phyloP scores from a whole-genome alignment of 306 rosid species.

The Echinosophora koreensis region DNA sequence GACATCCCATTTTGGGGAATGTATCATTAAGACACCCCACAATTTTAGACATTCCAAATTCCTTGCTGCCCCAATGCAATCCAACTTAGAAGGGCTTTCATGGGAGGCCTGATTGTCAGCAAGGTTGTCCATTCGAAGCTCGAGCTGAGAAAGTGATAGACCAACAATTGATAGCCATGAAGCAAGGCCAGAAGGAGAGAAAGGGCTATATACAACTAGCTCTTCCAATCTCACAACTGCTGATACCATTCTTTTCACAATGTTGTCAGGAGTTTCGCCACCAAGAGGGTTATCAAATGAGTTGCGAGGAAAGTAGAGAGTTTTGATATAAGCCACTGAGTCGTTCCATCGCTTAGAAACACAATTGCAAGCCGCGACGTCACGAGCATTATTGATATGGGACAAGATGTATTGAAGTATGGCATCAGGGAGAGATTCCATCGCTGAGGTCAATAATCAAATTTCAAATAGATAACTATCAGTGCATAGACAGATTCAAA shows the following conservation, averaged over 20 bases:
- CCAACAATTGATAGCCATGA: conserved; percentile 78
- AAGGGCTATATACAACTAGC: conserved; percentile 85
- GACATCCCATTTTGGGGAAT: conserved; percentile 79
- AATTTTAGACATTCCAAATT: conserved; percentile 80
- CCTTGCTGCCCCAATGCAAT: conserved; percentile 66
- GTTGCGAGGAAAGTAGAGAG: conserved; percentile 85
- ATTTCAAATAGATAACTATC: neutral
- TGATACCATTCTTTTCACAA: conserved; percentile 78
- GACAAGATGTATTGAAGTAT: conserved; percentile 81
- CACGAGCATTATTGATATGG: conserved; percentile 68
- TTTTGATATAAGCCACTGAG: conserved; percentile 61
- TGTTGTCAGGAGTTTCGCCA: conserved; percentile 58
- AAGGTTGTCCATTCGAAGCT: conserved; percentile 90
- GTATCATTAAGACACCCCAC: conserved; percentile 88
- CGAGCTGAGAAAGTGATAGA: conserved; percentile 69
- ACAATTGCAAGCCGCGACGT: conserved; percentile 84
- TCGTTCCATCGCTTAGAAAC: conserved; percentile 92
- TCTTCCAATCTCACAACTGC: conserved; percentile 63
- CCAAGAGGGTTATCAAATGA: conserved; percentile 66
- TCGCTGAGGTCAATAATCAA: conserved; percentile 50
- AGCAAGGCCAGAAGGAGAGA: conserved; percentile 78
- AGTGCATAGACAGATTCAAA: conserved; percentile 13
- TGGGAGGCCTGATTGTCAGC: conserved; percentile 50
- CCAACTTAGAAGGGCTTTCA: conserved; percentile 77
- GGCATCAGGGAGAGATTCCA: conserved; percentile 91